phyloP scores from a whole-genome alignment of 495 filamentous ascomycete genomes.

The Pyrenula aspistea region DNA sequence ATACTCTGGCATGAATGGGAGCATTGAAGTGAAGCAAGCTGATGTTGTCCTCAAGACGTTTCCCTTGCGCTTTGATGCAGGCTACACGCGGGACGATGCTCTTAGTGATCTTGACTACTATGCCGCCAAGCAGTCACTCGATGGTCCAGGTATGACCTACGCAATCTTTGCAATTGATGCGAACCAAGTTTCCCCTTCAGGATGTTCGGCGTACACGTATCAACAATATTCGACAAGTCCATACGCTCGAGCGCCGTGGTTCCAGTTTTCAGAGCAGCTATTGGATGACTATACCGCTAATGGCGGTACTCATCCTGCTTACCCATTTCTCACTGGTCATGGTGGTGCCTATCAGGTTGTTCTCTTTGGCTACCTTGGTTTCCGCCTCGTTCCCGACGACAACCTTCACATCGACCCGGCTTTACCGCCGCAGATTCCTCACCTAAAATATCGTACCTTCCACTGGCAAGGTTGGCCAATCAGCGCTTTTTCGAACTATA shows the following conservation, averaged over 20 bases:
- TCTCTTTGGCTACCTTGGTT: conserved; percentile 49
- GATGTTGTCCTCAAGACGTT: conserved; percentile 51
- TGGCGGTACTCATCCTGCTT: conserved; percentile 55
- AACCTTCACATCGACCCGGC: conserved; percentile 43
- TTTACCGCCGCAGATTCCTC: conserved; percentile 48
- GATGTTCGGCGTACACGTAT: conserved; percentile 54
- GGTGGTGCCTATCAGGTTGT: conserved; percentile 52
- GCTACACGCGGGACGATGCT: conserved; percentile 38
- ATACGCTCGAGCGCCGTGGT: conserved; percentile 37
- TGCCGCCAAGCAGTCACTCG: conserved; percentile 47
- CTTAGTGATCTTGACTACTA: conserved; percentile 52
- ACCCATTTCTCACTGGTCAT: conserved; percentile 55
- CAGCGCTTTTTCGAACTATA: conserved; percentile 47
- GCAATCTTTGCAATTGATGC: conserved; percentile 52
- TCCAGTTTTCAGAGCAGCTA: conserved; percentile 55
- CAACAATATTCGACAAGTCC: conserved; percentile 47
- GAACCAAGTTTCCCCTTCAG: conserved; percentile 42
- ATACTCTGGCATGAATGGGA: conserved; percentile 55
- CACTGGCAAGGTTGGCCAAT: conserved; percentile 61
- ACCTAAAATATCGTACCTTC: conserved; percentile 52
- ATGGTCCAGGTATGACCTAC: conserved; percentile 58
- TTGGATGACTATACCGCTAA: conserved; percentile 51
- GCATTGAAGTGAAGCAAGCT: conserved; percentile 51
- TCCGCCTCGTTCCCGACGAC: conserved; percentile 39
- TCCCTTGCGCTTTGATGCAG: conserved; percentile 38